phyloP scores from a whole-genome alignment of 345 rosid genomes.

The Aquilaria sinensis region DNA sequence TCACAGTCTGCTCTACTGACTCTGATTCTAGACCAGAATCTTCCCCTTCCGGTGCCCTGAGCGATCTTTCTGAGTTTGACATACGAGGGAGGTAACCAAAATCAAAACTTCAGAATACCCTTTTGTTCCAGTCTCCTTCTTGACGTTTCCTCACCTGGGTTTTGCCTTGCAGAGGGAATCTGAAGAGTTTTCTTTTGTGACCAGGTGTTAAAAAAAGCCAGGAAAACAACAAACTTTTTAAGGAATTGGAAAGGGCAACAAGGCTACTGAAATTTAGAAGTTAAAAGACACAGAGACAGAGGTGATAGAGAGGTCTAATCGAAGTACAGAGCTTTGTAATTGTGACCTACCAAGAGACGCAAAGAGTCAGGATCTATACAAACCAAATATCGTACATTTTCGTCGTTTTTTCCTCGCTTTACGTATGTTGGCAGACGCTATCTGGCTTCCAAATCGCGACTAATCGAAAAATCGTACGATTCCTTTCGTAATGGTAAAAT shows the following conservation, averaged over 20 bases:
- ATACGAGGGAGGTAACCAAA: background rate
- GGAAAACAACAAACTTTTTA: background rate
- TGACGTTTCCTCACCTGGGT: background rate
- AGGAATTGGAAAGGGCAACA: background rate
- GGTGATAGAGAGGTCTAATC: background rate
- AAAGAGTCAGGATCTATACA: background rate
- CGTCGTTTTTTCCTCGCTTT: background rate
- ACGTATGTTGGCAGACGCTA: too few relatives aligned
- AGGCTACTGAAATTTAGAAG: background rate
- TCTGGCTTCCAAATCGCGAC: too few relatives aligned
- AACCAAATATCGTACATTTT: background rate
- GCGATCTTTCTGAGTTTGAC: slow-evolving; percentile 10
- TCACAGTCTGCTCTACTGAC: background rate
- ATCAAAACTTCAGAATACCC: background rate
- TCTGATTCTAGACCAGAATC: background rate
- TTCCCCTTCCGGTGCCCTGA: background rate
- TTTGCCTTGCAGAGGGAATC: background rate
- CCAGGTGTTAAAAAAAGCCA: background rate
- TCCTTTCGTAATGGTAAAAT: too few relatives aligned
- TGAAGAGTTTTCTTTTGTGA: slow-evolving; percentile 1
- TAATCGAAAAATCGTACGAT: too few relatives aligned
- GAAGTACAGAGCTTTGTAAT: too few relatives aligned
- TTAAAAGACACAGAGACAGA: background rate
- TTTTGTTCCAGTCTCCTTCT: background rate
- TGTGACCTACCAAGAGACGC: slow-evolving; percentile 6